phyloP scores from a whole-genome alignment of 768 basidiomycete species.

The Tricholoma saponaceum region DNA sequence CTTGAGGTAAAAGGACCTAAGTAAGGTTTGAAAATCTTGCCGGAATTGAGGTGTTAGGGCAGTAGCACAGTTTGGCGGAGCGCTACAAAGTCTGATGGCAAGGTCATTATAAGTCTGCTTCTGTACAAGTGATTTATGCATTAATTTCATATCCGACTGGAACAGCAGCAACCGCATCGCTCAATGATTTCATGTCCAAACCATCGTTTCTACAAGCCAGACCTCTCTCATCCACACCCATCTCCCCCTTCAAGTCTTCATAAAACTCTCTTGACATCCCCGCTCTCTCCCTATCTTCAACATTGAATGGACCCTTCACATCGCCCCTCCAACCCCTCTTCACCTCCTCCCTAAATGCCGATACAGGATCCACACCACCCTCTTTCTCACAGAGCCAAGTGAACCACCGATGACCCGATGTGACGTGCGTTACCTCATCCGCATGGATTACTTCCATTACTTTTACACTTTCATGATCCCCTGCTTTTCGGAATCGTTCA shows the following conservation, averaged over 20 bases:
- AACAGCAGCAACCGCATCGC: conserved; percentile 14
- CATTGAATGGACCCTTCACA: conserved; percentile 81
- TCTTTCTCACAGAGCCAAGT: conserved; percentile 65
- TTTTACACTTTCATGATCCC: conserved; percentile 61
- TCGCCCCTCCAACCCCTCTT: conserved; percentile 65
- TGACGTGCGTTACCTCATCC: conserved; percentile 82
- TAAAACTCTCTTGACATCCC: conserved; percentile 73
- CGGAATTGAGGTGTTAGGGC: too few species aligned
- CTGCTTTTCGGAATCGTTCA: conserved; percentile 61
- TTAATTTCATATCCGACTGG: conserved; percentile 13
- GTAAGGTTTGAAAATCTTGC: too few species aligned
- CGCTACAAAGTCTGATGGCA: too few species aligned
- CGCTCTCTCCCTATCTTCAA: conserved; percentile 65
- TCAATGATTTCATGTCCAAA: conserved; percentile 4
- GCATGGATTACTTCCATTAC: conserved; percentile 74
- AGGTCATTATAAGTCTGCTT: too few species aligned
- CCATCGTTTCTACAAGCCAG: not conserved
- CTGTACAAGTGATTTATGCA: not conserved
- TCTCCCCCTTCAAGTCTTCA: conserved; percentile 63
- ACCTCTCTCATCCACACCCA: conserved; percentile 23
- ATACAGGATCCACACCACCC: conserved; percentile 50
- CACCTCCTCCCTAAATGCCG: conserved; percentile 69
- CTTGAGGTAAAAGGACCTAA: too few species aligned
- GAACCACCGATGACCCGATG: conserved; percentile 81
- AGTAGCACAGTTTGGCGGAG: too few species aligned